Evolutionary conservation across 495 filamentous ascomycete genomes (phyloP).

Genomic region (Penicillium pulvis): DNA sequence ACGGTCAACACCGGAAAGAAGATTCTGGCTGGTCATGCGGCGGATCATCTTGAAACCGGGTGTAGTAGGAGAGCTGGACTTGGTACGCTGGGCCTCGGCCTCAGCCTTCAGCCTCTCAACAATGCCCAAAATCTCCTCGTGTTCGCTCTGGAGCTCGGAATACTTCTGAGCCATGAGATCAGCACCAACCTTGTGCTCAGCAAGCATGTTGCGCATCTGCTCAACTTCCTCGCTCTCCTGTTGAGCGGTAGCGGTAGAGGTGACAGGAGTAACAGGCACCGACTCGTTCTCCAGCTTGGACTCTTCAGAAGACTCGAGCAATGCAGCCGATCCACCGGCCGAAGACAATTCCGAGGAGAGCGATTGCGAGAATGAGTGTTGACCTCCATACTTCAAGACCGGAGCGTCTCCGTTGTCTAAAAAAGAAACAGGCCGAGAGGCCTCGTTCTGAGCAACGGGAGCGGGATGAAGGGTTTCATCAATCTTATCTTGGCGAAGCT

Average conservation of each 20-base stretch:
- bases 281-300: conserved; percentile 30
- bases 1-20: conserved; percentile 80
- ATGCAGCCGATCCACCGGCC: conserved; percentile 78
- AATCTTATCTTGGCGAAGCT: conserved; percentile 75
- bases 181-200: conserved; percentile 76
- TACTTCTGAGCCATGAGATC: conserved; percentile 74
- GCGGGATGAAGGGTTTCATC: conserved; percentile 78
- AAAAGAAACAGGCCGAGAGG: conserved; percentile 83
- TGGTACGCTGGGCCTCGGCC: conserved; percentile 77
- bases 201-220: conserved; percentile 64
- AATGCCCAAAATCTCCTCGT: conserved; percentile 77
- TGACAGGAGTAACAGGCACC: conserved; percentile 17
- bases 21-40: conserved; percentile 90
- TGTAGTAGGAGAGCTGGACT: conserved; percentile 63
- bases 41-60: conserved; percentile 71
- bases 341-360: conserved; percentile 96
- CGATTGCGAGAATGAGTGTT: conserved; percentile 87
- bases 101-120: conserved; percentile 89
- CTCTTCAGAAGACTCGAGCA: conserved; percentile 61
- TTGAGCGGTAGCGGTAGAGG: conserved; percentile 22
- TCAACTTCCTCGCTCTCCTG: conserved; percentile 65
- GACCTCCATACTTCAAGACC: conserved; percentile 72
- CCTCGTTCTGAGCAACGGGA: conserved; percentile 46
- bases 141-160: conserved; percentile 74
- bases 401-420: conserved; percentile 77